Base-by-base conservation (phyloP, 2,329 filamentous ascomycete species). In the Fusarium hainanense region DNA sequence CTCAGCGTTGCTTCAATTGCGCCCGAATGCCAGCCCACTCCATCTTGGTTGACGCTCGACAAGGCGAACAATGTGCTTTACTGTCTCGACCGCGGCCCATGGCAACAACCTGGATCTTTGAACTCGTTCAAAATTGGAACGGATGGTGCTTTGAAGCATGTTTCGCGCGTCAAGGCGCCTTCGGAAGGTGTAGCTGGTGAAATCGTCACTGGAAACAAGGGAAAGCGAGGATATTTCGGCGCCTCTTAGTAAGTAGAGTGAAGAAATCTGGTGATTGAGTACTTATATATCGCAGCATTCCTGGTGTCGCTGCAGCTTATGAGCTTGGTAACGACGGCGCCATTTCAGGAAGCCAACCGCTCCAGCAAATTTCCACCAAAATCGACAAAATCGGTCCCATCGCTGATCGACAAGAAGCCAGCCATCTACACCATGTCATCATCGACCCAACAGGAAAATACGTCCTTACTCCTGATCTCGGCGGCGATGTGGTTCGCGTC, bases 391-490 rank as follows among this genome's bases (percentile, higher is more conserved):
- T 66, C 2, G 72, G 72, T 0, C 70, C 72, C 1, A 60, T 74
- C 7, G 13, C 67, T 8, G 55, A 58, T 13, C 70, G 72, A 16
- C 72, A 74, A 16, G 72, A 74, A 20, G 56, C 58, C 2, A 75
- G 72, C 10, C 71, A 74, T 11, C 63, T 75, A 0, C 72, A 74
- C 37, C 69, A 75, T 4, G 72, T 74, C 16, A 71, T 75, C 1
- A 23, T 69, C 11, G 72, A 74, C 37, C 72, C 72, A 12, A 74
- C 67, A 6, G 63, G 62, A 16, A 66, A 71, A 30, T 74, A 72
- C 7, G 25, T 74, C 6, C 41, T 74, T 3, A 64, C 73, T 1
- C 71, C 69, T 2, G 72, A 74, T 27, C 71, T 74, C 3, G 72
- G 72, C 3, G 72, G 71, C 1, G 72, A 75, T 25, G 43, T 63